Evolutionary conservation across 2,329 filamentous ascomycete genomes (phyloP), one percentile per base, ranked within the genome.

Genomic region (Cladosporium sp.): DNA sequence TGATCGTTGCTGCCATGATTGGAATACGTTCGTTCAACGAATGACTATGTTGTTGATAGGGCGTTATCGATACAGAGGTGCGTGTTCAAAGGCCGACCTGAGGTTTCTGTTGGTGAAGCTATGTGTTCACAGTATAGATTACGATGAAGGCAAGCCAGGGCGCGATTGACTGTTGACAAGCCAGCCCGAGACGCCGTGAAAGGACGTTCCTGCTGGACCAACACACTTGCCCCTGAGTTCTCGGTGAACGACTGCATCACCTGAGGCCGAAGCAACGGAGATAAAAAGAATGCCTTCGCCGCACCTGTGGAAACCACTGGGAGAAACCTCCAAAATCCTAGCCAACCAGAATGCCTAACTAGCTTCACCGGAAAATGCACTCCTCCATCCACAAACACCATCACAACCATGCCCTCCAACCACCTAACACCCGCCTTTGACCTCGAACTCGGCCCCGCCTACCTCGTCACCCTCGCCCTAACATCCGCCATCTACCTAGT

Each of bases 401-500:
- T 5, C 22, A 27, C 22, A 18, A n/a, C 11, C 12, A 15, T 7
- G 13, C 32, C 13, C 7, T 3, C 11, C 8, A 16, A 27, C 13
- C 25, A 13, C 18, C 25, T 43, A 4, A 59, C 56, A 53, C 57
- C 60, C 35, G 45, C 51, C 0, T 60, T 59, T 53, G 41, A 53
- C 38, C 54, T 63, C 22, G 54, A 53, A 27, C 42, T 38, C 22
- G 55, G 50, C 15, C 50, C 57, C 2, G 57, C 58, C 27, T 56
- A 52, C 41, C 52, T 63, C 38, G 45, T 59, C 38, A 56, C 63
- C 41, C 53, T 55, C 39, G 52, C 50, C 20, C 20, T 51, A 15
- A 61, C 60, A 4, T 58, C 48, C n/a, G 49, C 57, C 25, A 42
- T 57, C 38, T 63, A 55, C 57, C 55, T 59, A 1, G 38, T 56